phyloP scores from a whole-genome alignment of 352 stramenopile genomes.

The Bremia lactucae region DNA sequence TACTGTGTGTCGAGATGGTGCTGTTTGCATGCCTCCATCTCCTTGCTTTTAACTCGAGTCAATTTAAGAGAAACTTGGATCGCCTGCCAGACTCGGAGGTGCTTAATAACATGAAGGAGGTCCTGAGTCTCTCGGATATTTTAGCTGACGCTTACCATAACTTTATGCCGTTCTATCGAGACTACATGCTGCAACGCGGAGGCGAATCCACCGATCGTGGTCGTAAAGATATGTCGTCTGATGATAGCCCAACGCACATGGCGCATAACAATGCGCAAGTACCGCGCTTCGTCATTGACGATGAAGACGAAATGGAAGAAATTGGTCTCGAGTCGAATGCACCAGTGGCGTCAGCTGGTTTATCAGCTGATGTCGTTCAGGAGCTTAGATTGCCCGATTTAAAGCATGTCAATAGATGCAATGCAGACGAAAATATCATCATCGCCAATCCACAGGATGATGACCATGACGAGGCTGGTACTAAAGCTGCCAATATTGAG shows the following conservation, averaged over 20 bases:
- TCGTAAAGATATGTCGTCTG: conserved; percentile 27
- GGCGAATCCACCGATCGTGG: conserved; percentile 28
- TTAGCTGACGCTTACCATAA: conserved; percentile 80
- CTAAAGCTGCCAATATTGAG: conserved; percentile 6
- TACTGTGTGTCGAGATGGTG: conserved; percentile 87
- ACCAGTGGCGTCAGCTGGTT: conserved; percentile 1
- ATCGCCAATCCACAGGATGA: conserved; percentile 28
- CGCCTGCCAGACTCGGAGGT: conserved; percentile 64
- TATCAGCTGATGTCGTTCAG: not conserved
- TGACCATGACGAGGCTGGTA: conserved; percentile 6
- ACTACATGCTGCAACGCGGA: conserved; percentile 76
- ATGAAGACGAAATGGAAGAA: conserved; percentile 45
- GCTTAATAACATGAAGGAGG: conserved; percentile 85
- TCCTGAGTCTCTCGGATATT: conserved; percentile 71
- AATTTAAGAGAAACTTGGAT: conserved; percentile 77
- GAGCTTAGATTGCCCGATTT: conserved; percentile 8
- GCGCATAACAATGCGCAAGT: conserved; percentile 39
- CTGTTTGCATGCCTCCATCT: conserved; percentile 69
- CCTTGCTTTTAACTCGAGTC: conserved; percentile 66
- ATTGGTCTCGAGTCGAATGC: conserved; percentile 22
- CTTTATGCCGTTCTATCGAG: conserved; percentile 78
- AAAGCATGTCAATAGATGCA: not conserved
- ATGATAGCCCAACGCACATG: conserved; percentile 44
- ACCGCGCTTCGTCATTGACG: conserved; percentile 65
- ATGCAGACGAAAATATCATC: conserved; percentile 6